Percentiles rank a stretch among this genome's conserved stretches.
phyloP scores from a whole-genome alignment of 768 basidiomycete genomes.

The Kwoniella pini region DNA sequence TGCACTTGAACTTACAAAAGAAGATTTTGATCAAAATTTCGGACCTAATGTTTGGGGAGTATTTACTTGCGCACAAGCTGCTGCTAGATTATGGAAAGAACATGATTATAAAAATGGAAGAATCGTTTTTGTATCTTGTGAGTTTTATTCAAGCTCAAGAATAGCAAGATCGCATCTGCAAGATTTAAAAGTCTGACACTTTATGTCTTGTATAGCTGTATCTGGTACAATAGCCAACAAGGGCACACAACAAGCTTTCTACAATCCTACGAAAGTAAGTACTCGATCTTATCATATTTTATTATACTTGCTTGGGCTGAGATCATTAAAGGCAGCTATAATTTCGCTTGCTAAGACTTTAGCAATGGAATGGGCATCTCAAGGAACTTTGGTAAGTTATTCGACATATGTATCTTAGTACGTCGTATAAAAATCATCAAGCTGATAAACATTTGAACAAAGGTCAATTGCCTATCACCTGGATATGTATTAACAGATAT shows the following conservation, averaged over 20 bases:
- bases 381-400: slow-evolving; percentile 39
- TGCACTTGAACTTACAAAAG: slow-evolving; percentile 46
- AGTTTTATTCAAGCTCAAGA: too few relatives aligned
- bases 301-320: not conserved
- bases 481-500: slow-evolving; percentile 50
- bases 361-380: slow-evolving; percentile 50
- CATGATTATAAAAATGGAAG: slow-evolving; percentile 49
- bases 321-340: slow-evolving; percentile 30
- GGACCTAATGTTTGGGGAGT: slow-evolving; percentile 49
- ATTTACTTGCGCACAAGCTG: slow-evolving; percentile 43
- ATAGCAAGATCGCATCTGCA: too few relatives aligned
- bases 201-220: too few relatives aligned
- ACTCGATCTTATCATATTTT: not conserved
- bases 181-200: too few relatives aligned
- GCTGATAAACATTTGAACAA: not conserved
- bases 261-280: slow-evolving; percentile 46
- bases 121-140: slow-evolving; percentile 50
- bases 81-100: slow-evolving; percentile 47
- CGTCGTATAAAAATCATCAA: not conserved
- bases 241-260: slow-evolving; percentile 41
- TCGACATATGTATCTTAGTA: not conserved
- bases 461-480: slow-evolving; percentile 38
- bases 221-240: slow-evolving; percentile 43
- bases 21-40: slow-evolving; percentile 41
- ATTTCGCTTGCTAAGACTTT: slow-evolving; percentile 41